Percentiles rank a stretch among this genome's conserved stretches.
phyloP scores from a whole-genome alignment of 2,329 filamentous ascomycete genomes.

The Calonectria hawksworthii region DNA sequence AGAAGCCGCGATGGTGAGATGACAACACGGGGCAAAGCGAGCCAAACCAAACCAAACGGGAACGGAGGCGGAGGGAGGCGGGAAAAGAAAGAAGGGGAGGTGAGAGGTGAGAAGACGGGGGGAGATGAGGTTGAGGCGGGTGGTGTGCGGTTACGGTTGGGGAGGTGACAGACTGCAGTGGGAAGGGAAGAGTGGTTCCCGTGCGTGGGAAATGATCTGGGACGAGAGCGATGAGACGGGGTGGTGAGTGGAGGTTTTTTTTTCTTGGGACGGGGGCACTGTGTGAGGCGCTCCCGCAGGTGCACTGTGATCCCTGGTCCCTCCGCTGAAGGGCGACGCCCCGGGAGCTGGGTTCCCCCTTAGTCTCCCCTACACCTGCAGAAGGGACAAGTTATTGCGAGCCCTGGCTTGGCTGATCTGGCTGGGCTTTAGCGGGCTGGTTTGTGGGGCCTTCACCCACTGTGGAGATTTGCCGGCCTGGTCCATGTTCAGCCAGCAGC shows the following conservation, averaged over 20 bases:
- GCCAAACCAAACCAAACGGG: slow-evolving; percentile 11
- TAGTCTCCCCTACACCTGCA: slow-evolving; percentile 8
- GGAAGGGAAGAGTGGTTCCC: slow-evolving; percentile 38
- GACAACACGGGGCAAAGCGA: slow-evolving; percentile 5
- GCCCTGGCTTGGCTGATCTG: slow-evolving; percentile 19
- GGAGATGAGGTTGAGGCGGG: slow-evolving; percentile 41
- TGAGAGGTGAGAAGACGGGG: slow-evolving; percentile 38
- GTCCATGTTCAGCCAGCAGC: slow-evolving; percentile 19
- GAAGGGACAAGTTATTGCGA: slow-evolving; percentile 7
- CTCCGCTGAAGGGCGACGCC: slow-evolving; percentile 10
- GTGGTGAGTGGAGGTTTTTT: slow-evolving; percentile 43
- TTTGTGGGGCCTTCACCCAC: slow-evolving; percentile 10
- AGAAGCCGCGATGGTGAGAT: slow-evolving; percentile 15
- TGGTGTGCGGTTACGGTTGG: slow-evolving; percentile 32
- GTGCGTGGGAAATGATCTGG: slow-evolving; percentile 38
- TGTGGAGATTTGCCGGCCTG: slow-evolving; percentile 23
- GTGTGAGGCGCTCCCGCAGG: neutral
- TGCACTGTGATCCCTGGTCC: slow-evolving; percentile 20
- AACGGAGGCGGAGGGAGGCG: slow-evolving; percentile 23
- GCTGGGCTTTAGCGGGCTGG: slow-evolving; percentile 15
- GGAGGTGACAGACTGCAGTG: slow-evolving; percentile 22
- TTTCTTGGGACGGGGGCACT: slow-evolving; percentile 19
- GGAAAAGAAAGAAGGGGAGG: slow-evolving; percentile 33
- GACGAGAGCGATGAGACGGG: slow-evolving; percentile 20
- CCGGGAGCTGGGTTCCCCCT: slow-evolving; percentile 13